Evolutionary conservation across 306 rosid genomes (phyloP).

Genomic region (Vigna hirtella): DNA sequence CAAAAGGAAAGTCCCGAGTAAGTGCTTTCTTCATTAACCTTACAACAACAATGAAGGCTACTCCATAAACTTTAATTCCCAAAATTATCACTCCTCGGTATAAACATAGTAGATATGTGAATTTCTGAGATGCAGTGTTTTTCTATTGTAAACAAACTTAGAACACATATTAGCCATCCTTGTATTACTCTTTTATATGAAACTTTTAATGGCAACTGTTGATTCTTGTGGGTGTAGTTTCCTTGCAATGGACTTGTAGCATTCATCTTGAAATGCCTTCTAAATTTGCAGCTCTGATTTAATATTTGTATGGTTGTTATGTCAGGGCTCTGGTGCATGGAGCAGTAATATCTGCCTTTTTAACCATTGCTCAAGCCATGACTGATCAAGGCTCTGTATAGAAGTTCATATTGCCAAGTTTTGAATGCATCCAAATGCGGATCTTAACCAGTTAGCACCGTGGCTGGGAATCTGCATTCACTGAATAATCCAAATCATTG

Average conservation of each 20-base stretch:
- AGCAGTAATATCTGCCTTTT: slow-evolving; percentile 88
- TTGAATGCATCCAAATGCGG: slow-evolving; percentile 42
- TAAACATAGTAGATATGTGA: no score
- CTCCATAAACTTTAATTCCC: slow-evolving; percentile 4
- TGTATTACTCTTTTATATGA: background rate
- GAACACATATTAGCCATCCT: background rate
- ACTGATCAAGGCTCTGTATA: slow-evolving; percentile 96
- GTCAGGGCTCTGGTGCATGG: slow-evolving; percentile 90
- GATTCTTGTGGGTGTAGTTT: background rate
- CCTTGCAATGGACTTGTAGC: slow-evolving; percentile 9
- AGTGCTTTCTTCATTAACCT: slow-evolving; percentile 49
- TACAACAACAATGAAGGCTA: background rate
- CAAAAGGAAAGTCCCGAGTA: slow-evolving; percentile 94
- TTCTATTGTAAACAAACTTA: background rate
- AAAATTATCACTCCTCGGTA: background rate
- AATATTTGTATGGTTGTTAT: slow-evolving; percentile 38
- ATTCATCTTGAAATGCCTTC: slow-evolving; percentile 14
- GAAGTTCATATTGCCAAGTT: slow-evolving; percentile 39
- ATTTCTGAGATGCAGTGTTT: background rate
- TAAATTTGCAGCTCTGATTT: slow-evolving; percentile 8
- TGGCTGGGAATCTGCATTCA: slow-evolving; percentile 25
- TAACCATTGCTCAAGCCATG: slow-evolving; percentile 97
- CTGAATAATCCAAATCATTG: slow-evolving; percentile 10
- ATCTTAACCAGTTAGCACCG: slow-evolving; percentile 13
- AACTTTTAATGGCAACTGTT: background rate